Evolutionary conservation across 1,139 yeast genomes (phyloP), one percentile per base, ranked within the genome.

Genomic region (Blastobotrys aristatus): DNA sequence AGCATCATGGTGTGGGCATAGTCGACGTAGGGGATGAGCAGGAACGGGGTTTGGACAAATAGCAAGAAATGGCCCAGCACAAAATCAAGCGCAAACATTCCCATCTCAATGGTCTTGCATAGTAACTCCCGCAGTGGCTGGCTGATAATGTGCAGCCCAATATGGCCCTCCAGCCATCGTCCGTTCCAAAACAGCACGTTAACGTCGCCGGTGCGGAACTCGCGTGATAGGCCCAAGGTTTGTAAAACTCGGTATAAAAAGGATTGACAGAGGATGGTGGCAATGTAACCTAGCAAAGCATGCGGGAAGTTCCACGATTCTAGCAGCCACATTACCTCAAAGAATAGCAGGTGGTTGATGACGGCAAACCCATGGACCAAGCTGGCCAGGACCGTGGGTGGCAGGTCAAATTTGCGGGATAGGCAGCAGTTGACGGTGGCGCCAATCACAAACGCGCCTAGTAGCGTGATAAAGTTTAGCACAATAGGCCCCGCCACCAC

Each of bases 321-420:
- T 32, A 82, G 62, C 43, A 79, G 67, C 71, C 84, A 77, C 44
- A 84, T 70, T 0, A 80, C 55, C 55, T 84, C 87, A 62, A 87
- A 78, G 44, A 72, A 70, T 0, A 76, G 48, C 18, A 84, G 53
- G 53, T 83, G 80, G 11, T 74, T 61, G 1, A 82, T 17, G 1
- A 86, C 74, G 0, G 88, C 74, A 16, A 85, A 72, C 69, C 95
- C 96, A 65, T 90, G 98, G 26, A 97, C 94, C 64, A 89, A 70
- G 58, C 85, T 96, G 29, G 98, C 97, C 75, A 88, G 78, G 40
- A 84, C 90, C 18, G 96, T 84, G 70, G 96, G 96, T 47, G 96
- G 88, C 74, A 84, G 84, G 77, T 87, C 88, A 74, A 97, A 89
- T 96, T 96, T 67, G 95, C 96, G 29, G 92, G 87, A 74, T 95